phyloP scores from a whole-genome alignment of 306 rosid species.

The Vigna reflexopilosa region DNA sequence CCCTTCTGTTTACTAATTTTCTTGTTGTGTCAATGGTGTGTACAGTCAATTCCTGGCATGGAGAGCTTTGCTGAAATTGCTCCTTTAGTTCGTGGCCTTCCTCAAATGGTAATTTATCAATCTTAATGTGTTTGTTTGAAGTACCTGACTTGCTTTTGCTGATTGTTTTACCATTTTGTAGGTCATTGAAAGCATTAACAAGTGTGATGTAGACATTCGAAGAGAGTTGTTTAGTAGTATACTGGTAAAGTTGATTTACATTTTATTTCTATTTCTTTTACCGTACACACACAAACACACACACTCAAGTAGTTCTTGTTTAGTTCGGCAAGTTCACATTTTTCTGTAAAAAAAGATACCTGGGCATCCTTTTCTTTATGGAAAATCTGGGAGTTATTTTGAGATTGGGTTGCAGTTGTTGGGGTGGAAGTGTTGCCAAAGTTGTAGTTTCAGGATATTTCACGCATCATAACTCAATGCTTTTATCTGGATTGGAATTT shows the following conservation, averaged over 20 bases:
- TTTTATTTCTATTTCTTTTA: constrained; percentile 27
- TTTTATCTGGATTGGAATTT: constrained; percentile 19
- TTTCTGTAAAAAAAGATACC: constrained; percentile 11
- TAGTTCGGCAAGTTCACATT: constrained; percentile 21
- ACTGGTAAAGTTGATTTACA: constrained; percentile 64
- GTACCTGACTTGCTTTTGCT: constrained; percentile 27
- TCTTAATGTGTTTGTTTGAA: constrained; percentile 21
- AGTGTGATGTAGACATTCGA: constrained; percentile 97
- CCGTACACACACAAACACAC: not conserved
- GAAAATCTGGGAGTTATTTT: constrained; percentile 7
- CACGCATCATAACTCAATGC: not conserved
- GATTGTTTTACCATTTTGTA: constrained; percentile 50
- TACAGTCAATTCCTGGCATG: constrained; percentile 93
- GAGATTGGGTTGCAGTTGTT: not conserved
- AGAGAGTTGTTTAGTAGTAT: constrained; percentile 96
- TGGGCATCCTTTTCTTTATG: constrained; percentile 7
- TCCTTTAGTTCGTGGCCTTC: constrained; percentile 82
- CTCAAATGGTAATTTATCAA: constrained; percentile 76
- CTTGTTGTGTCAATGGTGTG: constrained; percentile 36
- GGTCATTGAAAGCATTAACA: constrained; percentile 96
- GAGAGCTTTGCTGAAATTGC: constrained; percentile 79
- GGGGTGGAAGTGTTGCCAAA: not conserved
- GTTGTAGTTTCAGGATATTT: not conserved
- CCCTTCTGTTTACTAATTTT: constrained; percentile 28
- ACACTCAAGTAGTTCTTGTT: constrained; percentile 18